phyloP scores from a whole-genome alignment of 192 early-diverging fungal species.

The Backusella sp. region DNA sequence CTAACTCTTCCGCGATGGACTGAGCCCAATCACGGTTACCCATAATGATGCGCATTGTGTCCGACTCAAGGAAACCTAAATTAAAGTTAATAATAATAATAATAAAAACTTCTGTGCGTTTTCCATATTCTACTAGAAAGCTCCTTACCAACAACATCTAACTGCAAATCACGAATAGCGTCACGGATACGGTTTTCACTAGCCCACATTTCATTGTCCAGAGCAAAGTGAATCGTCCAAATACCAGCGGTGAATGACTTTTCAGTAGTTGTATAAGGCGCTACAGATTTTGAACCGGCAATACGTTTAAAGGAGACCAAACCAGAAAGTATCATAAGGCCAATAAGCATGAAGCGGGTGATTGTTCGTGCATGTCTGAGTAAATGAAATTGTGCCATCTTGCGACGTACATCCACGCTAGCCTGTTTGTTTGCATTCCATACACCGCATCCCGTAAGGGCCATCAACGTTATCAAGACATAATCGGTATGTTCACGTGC shows the following conservation, averaged over 20 bases:
- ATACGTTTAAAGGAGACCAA: slow-evolving; percentile 43
- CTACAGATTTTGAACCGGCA: slow-evolving; percentile 45
- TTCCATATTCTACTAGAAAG: not conserved
- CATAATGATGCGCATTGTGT: slow-evolving; percentile 80
- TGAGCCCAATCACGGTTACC: slow-evolving; percentile 82
- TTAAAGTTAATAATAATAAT: not conserved
- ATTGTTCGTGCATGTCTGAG: slow-evolving; percentile 36
- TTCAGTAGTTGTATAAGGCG: slow-evolving; percentile 60
- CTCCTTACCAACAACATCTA: slow-evolving; percentile 66
- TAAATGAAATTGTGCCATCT: slow-evolving; percentile 22
- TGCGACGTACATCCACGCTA: not conserved
- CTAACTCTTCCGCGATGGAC: slow-evolving; percentile 72
- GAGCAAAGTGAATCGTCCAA: slow-evolving; percentile 85
- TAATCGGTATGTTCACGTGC: slow-evolving; percentile 76
- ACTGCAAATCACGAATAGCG: slow-evolving; percentile 71
- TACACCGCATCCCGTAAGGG: slow-evolving; percentile 57
- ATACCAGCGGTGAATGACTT: slow-evolving; percentile 74
- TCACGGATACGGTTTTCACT: slow-evolving; percentile 71
- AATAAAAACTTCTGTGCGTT: not conserved
- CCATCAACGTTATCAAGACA: slow-evolving; percentile 62
- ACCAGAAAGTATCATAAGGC: slow-evolving; percentile 36
- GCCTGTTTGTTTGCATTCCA: slow-evolving; percentile 32
- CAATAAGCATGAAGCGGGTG: slow-evolving; percentile 37
- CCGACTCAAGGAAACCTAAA: slow-evolving; percentile 66
- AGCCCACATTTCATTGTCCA: slow-evolving; percentile 86